Conservation (phyloP, 805 yeast genomes). For the Barnettozyma californica region DNA sequence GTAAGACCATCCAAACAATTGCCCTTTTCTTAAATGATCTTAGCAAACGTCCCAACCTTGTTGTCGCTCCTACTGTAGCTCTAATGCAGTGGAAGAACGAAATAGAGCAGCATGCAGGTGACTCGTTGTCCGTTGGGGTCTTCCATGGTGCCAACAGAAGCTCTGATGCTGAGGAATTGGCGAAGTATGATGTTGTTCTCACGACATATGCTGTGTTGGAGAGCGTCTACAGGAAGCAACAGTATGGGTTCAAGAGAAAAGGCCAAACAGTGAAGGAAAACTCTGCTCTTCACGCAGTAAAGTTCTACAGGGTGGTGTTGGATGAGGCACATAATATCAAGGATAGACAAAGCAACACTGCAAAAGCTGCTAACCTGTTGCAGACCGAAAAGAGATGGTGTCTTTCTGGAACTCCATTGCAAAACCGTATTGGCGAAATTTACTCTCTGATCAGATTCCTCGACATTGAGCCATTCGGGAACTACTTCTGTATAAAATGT, state of each 20-base stretch:
- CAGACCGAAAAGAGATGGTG: conserved; percentile 81
- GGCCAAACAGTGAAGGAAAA: conserved; percentile 65
- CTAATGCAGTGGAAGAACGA: conserved; percentile 97
- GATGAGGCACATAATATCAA: conserved; percentile 98
- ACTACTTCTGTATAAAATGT: conserved; percentile 91
- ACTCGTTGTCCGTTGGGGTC: conserved; percentile 58
- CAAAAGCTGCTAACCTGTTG: conserved; percentile 80
- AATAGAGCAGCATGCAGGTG: conserved; percentile 78
- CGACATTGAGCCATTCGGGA: conserved; percentile 78
- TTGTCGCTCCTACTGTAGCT: conserved; percentile 98
- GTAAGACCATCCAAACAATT: conserved; percentile 95
- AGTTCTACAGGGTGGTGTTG: conserved; percentile 78
- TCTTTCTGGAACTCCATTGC: conserved; percentile 92
- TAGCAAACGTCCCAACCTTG: conserved; percentile 69
- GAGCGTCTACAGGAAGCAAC: conserved; percentile 77
- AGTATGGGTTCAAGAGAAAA: conserved; percentile 75
- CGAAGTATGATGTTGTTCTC: conserved; percentile 68
- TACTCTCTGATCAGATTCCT: conserved; percentile 86
- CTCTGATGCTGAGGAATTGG: conserved; percentile 44
- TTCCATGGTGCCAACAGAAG: conserved; percentile 87
- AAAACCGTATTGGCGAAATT: conserved; percentile 93
- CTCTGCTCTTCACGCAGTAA: conserved; percentile 66
- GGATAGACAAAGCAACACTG: conserved; percentile 89
- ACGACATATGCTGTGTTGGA: conserved; percentile 94
- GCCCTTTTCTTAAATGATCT: conserved; percentile 73